Percentiles rank a stretch among this genome's conserved stretches.
Evolutionary conservation across 2,329 filamentous ascomycete species (phyloP).

Genomic region (Exophiala aquamarina): DNA sequence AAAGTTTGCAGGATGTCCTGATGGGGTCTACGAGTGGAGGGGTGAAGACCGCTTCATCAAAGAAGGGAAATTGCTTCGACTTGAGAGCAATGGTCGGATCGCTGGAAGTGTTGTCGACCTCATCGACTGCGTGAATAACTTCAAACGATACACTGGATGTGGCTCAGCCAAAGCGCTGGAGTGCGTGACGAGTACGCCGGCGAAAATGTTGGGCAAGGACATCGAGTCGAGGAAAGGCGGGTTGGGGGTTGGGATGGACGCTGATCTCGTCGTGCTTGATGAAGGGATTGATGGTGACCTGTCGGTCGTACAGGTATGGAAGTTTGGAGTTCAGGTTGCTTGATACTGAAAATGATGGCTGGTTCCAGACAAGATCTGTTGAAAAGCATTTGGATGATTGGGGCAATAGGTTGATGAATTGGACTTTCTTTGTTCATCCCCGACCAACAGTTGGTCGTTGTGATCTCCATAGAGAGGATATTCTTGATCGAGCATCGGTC

Average conservation of each 20-base stretch:
- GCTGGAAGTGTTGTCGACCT: constrained; percentile 67
- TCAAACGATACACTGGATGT: constrained; percentile 71
- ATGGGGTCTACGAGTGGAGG: constrained; percentile 83
- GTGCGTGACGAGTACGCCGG: constrained; percentile 74
- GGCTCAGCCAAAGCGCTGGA: constrained; percentile 67
- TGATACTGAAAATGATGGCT: constrained; percentile 7
- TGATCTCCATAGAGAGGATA: too few species aligned
- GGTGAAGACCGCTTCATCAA: constrained; percentile 64
- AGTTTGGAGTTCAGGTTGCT: constrained; percentile 57
- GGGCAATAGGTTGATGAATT: not conserved
- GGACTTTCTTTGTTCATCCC: too few species aligned
- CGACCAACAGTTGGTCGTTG: too few species aligned
- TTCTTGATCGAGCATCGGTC: too few species aligned
- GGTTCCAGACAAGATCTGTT: not conserved
- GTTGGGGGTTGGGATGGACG: constrained; percentile 63
- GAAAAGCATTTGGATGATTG: too few species aligned
- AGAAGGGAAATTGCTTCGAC: constrained; percentile 67
- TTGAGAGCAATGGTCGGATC: constrained; percentile 77
- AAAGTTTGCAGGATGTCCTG: constrained; percentile 79
- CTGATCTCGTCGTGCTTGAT: constrained; percentile 68
- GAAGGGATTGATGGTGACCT: constrained; percentile 51
- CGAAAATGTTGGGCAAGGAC: constrained; percentile 65
- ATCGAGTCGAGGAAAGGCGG: constrained; percentile 66
- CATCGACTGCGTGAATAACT: constrained; percentile 81
- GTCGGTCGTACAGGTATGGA: constrained; percentile 75